Conservation (phyloP, 345 rosid species). For the Boechera retrofracta region DNA sequence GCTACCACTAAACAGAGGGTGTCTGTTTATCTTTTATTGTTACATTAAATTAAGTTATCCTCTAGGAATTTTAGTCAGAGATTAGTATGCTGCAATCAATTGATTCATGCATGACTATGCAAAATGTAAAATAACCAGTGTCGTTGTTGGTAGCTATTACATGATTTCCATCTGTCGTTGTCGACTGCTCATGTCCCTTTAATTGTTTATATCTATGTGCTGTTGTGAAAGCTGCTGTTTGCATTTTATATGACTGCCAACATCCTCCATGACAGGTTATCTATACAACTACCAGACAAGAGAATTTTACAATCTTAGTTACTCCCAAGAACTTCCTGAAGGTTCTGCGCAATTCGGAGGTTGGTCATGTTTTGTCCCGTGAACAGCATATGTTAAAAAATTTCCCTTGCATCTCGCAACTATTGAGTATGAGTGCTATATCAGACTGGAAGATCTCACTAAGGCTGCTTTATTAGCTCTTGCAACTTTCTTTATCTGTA, state of each 20-base stretch:
- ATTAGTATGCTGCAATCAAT: constrained; percentile 26
- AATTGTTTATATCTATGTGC: constrained; percentile 18
- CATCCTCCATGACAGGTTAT: constrained; percentile 61
- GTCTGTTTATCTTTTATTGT: constrained; percentile 9
- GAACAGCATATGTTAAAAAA: neutral
- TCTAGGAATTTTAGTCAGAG: neutral
- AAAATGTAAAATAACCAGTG: constrained; percentile 26
- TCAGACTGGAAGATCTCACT: constrained; percentile 16
- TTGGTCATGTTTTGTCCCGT: constrained; percentile 43
- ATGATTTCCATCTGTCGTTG: constrained; percentile 9
- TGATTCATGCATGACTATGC: constrained; percentile 16
- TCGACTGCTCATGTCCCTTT: neutral
- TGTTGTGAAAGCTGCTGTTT: constrained; percentile 26
- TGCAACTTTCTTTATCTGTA: constrained; percentile 17
- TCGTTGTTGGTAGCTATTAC: constrained; percentile 18
- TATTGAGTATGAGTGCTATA: neutral
- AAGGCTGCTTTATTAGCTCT: constrained; percentile 22
- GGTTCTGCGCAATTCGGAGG: constrained; percentile 95
- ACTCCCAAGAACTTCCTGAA: constrained; percentile 77
- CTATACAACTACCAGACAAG: constrained; percentile 85
- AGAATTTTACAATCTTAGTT: constrained; percentile 93
- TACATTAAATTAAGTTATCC: neutral
- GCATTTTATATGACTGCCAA: constrained; percentile 23
- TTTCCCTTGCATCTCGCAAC: constrained; percentile 3
- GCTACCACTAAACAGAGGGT: constrained; percentile 12